Base-by-base conservation (phyloP, 225 moss, liverwort and hornwort genomes). In the Marchantia paleacea region DNA sequence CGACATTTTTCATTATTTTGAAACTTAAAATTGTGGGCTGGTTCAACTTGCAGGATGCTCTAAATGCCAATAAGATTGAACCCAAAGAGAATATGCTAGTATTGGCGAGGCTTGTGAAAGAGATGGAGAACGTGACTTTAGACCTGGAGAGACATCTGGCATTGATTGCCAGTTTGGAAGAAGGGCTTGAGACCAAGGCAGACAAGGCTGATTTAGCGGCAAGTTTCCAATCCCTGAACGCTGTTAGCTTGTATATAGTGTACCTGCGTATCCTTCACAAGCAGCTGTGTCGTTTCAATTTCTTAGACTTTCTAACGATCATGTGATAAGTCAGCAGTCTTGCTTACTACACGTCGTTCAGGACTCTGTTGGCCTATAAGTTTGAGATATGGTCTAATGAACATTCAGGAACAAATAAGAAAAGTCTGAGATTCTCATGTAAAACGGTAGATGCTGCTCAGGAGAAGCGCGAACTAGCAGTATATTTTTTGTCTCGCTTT, bases 51-150 rank as follows among this genome's bases (percentile, higher is more conserved):
- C 78, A 94, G 96, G 93, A 94, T 75, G 96, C 91, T 47, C 85
- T 96, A 2, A 91, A 92, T 84, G 58, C 85, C 25, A 92, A 91
- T 75, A 91, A 88, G 64, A 84, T 96, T 53, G 93, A 95, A 54
- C 95, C 95, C 0, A 95, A 93, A 83, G 93, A 95, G 81, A 92
- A 91, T 79, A 91, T 96, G 76, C 86, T 88, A 26, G 88, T 92
- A 19, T 80, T 96, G 10, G 92, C 90, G 65, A 80, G 78, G 80
- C 78, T 92, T 77, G 84, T 91, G 8, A 51, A 90, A 78, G 94
- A 96, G 79, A 81, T 96, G 72, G 92, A 96, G 73, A 93, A 91
- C 73, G 89, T 96, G 79, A 87, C 91, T 3, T 3, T 79, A 11
- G 92, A 96, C 80, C 81, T 96, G n/a, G 93, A 96, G 48, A 90